Evolutionary conservation across 345 rosid species (phyloP), one percentile per base, ranked within the genome.

Genomic region (Eucalyptus globulus): DNA sequence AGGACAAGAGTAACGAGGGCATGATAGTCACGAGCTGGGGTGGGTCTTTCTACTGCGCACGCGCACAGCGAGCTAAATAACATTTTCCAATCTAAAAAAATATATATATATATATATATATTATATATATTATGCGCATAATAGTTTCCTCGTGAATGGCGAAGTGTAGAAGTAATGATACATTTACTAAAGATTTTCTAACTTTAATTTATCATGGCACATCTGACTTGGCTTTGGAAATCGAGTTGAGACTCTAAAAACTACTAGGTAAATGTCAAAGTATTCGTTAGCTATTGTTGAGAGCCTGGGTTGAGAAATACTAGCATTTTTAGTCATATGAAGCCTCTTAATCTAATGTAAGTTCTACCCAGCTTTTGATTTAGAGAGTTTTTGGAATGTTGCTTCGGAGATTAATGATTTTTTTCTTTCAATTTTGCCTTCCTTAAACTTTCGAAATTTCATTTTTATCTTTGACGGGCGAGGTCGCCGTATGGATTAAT

Each of bases 241-340:
- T 62, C 5, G 3, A 62, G 4, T 29, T 62, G 9, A 29, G 72
- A 12, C 19, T 34, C 13, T 69, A 69, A 34, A 69, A 22, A 34
- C 24, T 11, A 5, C 2, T 17, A 10, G 4, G 7, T 40, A 31
- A 69, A 34, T 34, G 7, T 21, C 0, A 5, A 17, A 72, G 6
- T 19, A 6, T 17, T 34, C 5, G 12, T 5, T 37, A 9, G 44
- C 81, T 17, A 34, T 9, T 17, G 11, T 17, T 9, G 44, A 5
- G 26, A 72, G 14, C 26, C 4, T 6, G 12, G 6, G 3, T 1
- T 3, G 22, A 2, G 22, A 34, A 31, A 17, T 69, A 17, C 44
- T 69, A 69, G 44, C 80, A 69, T 16, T 31, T 34, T 8, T 19
- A 34, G 24, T 69, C 43, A 6, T 69, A 6, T 1, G 11, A 2